Conservation (phyloP, 169 alveolate species). For the Ichthyophthirius multifiliis region DNA sequence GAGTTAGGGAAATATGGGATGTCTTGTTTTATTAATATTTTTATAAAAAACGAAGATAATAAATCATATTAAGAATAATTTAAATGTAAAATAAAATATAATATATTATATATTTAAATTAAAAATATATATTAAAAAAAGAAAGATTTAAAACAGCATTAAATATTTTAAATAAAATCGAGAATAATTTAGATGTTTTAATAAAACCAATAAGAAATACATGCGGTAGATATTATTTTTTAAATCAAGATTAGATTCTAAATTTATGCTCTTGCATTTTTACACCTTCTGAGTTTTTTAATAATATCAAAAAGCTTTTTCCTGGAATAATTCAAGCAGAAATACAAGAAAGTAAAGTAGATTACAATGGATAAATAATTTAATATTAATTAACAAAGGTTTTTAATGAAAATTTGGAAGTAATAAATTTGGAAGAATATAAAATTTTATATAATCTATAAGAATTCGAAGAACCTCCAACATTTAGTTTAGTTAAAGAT, state of each 20-base stretch:
- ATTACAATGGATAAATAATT: not conserved
- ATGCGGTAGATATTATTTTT: not conserved
- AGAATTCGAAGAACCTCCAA: constrained; percentile 5
- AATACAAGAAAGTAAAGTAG: not conserved
- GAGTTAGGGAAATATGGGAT: not conserved
- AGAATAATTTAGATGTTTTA: not conserved
- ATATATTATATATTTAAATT: not conserved
- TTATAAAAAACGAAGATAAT: not conserved
- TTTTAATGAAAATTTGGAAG: not conserved
- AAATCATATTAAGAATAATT: not conserved
- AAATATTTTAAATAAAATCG: not conserved
- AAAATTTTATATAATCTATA: not conserved
- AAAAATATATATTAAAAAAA: not conserved
- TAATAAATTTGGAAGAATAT: not conserved
- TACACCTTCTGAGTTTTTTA: not conserved
- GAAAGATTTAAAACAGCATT: not conserved
- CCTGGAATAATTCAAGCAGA: not conserved
- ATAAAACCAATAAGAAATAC: not conserved
- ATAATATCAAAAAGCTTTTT: not conserved
- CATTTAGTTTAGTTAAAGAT: not conserved
- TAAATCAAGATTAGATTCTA: not conserved
- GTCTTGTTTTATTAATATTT: not conserved
- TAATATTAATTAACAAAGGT: not conserved
- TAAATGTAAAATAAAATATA: not conserved
- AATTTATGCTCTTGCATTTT: not conserved